Evolutionary conservation across 345 rosid species (phyloP).

Genomic region (Kandelia obovata): DNA sequence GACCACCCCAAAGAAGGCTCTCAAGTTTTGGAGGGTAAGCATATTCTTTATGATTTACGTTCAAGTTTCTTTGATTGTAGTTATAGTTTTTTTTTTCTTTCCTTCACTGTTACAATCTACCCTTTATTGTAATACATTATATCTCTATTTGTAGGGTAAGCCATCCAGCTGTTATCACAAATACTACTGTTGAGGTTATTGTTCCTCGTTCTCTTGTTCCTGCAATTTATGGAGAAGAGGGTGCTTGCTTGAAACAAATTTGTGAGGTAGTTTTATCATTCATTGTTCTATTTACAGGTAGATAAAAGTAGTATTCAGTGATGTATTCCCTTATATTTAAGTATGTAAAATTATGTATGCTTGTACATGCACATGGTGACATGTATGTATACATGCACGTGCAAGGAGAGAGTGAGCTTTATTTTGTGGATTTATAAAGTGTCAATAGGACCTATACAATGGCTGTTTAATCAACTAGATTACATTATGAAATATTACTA

Average conservation of each 20-base stretch:
- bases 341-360: background rate
- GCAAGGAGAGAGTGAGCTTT: background rate
- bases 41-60: background rate
- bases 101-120: slow-evolving; percentile 4
- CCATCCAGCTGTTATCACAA: slow-evolving; percentile 62
- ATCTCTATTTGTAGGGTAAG: slow-evolving; percentile 28
- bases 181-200: slow-evolving; percentile 65
- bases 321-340: background rate
- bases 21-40: slow-evolving; percentile 55
- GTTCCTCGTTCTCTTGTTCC: slow-evolving; percentile 72
- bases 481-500: background rate
- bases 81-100: background rate
- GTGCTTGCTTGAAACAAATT: slow-evolving; percentile 65
- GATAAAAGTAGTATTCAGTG: background rate
- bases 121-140: background rate
- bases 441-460: background rate
- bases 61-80: background rate
- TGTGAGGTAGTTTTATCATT: slow-evolving; percentile 44
- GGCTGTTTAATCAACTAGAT: background rate
- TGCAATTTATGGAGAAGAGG: slow-evolving; percentile 64
- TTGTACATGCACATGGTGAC: too few species aligned
- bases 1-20: slow-evolving; percentile 48
- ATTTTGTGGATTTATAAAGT: background rate
- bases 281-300: background rate
- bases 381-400: too few species aligned